Evolutionary conservation across 768 basidiomycete genomes (phyloP).

Genomic region (Clathrus columnatus): DNA sequence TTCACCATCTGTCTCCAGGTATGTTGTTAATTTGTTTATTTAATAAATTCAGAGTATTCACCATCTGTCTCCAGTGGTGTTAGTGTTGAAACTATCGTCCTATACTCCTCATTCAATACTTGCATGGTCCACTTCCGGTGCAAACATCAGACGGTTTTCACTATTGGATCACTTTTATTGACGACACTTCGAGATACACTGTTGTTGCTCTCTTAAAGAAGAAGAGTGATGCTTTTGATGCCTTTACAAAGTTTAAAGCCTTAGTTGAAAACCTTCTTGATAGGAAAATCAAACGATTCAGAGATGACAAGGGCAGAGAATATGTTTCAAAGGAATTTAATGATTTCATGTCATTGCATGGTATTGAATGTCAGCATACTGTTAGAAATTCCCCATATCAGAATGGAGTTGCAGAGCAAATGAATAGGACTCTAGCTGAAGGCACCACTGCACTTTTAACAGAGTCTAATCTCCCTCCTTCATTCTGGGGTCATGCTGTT

Average conservation of each 20-base stretch:
- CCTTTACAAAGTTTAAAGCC: not conserved
- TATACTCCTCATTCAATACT: no score
- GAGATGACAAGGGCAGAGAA: not conserved
- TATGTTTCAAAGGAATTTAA: not conserved
- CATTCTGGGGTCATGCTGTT: conserved; percentile 32
- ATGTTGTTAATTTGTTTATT: no score
- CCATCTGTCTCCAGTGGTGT: no score
- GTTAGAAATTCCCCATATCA: conserved; percentile 22
- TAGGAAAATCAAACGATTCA: not conserved
- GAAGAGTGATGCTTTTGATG: not conserved
- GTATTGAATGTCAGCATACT: not conserved
- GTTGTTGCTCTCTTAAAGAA: not conserved
- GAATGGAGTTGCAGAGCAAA: conserved; percentile 35
- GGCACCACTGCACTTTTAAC: conserved; percentile 28
- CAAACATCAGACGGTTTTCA: not conserved
- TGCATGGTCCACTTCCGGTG: conserved; percentile 37
- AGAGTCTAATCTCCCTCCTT: conserved; percentile 24
- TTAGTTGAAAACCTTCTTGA: not conserved
- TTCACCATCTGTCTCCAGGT: no score
- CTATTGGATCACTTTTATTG: conserved; percentile 2
- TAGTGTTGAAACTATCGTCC: no score
- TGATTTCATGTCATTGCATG: not conserved
- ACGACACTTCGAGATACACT: not conserved
- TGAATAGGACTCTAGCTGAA: conserved; percentile 31
- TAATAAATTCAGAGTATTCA: no score